Base-by-base conservation (phyloP, 2,329 filamentous ascomycete species). In the Sclerotinia spermophila region DNA sequence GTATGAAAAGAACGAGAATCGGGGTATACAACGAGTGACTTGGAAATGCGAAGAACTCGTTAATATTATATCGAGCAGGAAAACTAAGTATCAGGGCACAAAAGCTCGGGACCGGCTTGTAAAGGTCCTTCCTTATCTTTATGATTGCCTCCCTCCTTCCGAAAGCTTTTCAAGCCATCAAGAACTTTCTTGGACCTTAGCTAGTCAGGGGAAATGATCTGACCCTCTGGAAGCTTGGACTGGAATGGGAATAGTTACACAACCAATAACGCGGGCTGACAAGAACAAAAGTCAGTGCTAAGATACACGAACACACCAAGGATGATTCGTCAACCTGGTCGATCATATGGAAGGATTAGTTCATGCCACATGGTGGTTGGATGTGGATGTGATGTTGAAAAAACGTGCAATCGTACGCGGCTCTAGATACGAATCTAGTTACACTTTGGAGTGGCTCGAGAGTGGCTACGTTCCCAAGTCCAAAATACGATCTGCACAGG, bases 1-100 rank as follows among this genome's bases (percentile, higher is more conserved):
- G 48, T n/a, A 58, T 24, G 11, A 24, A 33, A 27, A 42, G 45
- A 7, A 35, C 42, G 38, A 42, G 27, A 21, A 56, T 44, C 27
- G n/a, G 42, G 51, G 24, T 27, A 58, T 33, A 33, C n/a, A 67
- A 30, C 27, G 24, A 67, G n/a, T 10, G n/a, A 53, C n/a, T 21
- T 53, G 62, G 61, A 21, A 58, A 58, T 30, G 21, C 35, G 53
- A 42, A 44, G 64, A 58, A 33, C 38, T n/a, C n/a, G n/a, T 44
- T n/a, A 27, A 58, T 67, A 35, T 67, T 58, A 44, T 67, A 67
- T 58, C 27, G 48, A 67, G 11, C 24, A 42, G 38, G 40, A 58
- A 35, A 33, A 7, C 24, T n/a, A 30, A 42, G 58, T 27, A 40
- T 35, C 38, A 58, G 30, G 27, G 7, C 38, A 58, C 38, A 30